Base-by-base conservation (phyloP, 306 rosid species). In the Gillenia trifoliata region DNA sequence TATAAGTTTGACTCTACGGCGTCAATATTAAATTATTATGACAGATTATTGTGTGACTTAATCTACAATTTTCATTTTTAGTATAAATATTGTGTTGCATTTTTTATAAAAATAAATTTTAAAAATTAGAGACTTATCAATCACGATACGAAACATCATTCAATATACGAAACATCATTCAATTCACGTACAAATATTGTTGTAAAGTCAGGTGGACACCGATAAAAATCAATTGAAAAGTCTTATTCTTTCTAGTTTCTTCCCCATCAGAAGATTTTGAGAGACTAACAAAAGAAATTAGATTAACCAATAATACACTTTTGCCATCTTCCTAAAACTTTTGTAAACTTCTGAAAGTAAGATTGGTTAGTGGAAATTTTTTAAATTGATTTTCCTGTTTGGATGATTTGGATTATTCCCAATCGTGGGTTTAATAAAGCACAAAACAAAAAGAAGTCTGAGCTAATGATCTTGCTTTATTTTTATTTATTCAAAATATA, bases 391-490 rank as follows among this genome's bases (percentile, higher is more conserved):
- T 68, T 68, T 83, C 76, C 36, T 70, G 45, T 55, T 77, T 34
- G 76, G 71, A 29, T 29, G 60, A 29, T 68, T 64, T 77, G 56
- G 79, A 85, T 79, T 85, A 82, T 79, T 83, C 80, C 61, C 77
- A 73, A 68, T 56, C 78, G 78, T 78, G 85, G 64, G 75, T 75
- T 75, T 47, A 64, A 74, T 57, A 67, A 73, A 47, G 52, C 52
- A 47, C 34, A 54, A 70, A 33, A 83, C 75, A 79, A 66, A 47
- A 34, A 57, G 3, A 60, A 16, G 22, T 59, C 2, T 23, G 63
- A 25, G 75, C 38, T 70, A 64, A 61, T 72, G 73, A 73, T 52
- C 82, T 40, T 56, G 65, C 36, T 69, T 38, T 57, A 23, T 55
- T 55, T 55, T 55, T 26, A 10, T 59, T 11, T 22, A 3, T 22